Conservation (phyloP, 495 filamentous ascomycete genomes). For the Neurospora cerealis region DNA sequence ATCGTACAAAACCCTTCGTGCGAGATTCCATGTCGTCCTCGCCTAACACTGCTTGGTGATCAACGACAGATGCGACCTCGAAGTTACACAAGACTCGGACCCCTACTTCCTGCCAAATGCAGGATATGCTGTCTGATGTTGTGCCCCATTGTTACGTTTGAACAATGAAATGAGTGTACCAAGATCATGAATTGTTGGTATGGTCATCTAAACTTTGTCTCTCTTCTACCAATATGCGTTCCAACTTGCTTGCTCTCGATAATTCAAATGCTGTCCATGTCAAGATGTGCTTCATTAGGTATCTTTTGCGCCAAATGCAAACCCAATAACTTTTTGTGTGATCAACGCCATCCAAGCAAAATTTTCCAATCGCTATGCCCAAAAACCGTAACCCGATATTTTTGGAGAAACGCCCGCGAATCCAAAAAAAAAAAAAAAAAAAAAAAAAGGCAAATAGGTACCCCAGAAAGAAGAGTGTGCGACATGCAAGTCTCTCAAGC, state of each 20-base stretch:
- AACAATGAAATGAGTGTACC: background rate
- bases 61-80: background rate
- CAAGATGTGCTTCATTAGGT: background rate
- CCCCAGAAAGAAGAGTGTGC: background rate
- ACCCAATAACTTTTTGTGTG: background rate
- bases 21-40: background rate
- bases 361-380: background rate
- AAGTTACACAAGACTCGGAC: background rate
- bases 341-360: background rate
- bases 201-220: background rate
- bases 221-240: background rate
- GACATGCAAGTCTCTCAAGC: slow-evolving; percentile 9
- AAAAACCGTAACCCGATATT: background rate
- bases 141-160: background rate
- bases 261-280: background rate
- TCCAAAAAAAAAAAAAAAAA: background rate
- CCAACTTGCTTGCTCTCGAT: background rate
- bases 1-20: background rate
- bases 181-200: background rate
- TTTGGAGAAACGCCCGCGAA: background rate
- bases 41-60: background rate
- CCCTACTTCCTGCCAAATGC: background rate
- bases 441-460: background rate
- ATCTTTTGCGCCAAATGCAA: background rate
- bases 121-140: background rate